Base-by-base conservation (phyloP, 768 basidiomycete species). In the Macrolepiota albuminosa region DNA sequence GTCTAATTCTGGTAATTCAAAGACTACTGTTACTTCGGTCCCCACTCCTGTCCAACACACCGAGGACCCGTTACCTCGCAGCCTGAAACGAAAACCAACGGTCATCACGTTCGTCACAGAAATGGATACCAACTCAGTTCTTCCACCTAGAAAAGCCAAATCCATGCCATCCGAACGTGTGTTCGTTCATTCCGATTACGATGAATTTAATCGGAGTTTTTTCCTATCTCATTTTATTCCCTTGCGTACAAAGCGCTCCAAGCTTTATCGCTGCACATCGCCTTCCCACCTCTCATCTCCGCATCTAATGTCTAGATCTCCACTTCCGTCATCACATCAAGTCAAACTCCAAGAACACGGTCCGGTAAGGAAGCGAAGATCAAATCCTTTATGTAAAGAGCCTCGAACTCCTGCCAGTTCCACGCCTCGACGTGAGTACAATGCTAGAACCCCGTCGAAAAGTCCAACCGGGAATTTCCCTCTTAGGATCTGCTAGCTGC, bases 271-370 rank as follows among this genome's bases (percentile, higher is more conserved):
- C 24, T 64, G 64, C 52, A 29, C 61, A 33, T 73, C 74, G 8
- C 72, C 70, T 24, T 72, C 73, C 13, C 68, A 70, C 37, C 59
- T 73, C 42, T 67, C 60, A 31, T 64, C 63, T 5, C 63, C 63
- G 2, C 60, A 64, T 29, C 33, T 64, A 18, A 62, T 65, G 26
- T 52, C 66, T 14, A 53, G 53, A 52, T 43, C 64, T 34, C 51
- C 61, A 36, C 39, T 62, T 51, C 34, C 53, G 4, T 7, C 34
- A 16, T 51, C 52, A 21, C 16, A 21, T 34, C 57, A n/a, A 59
- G 34, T 56, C 1, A 45, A 36, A 57, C 34, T 50, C n/a, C 51
- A n/a, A 37, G 62, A 63, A 57, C 49, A 39, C 29, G 46, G 18
- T 16, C 21, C 59, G 24, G 42, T 65, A 39, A 55, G 58, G 37